These are phyloP conservation scores for Amanita exitialis DNA, from an alignment of 768 basidiomycete species.

Conservation along the genomic window DNA sequence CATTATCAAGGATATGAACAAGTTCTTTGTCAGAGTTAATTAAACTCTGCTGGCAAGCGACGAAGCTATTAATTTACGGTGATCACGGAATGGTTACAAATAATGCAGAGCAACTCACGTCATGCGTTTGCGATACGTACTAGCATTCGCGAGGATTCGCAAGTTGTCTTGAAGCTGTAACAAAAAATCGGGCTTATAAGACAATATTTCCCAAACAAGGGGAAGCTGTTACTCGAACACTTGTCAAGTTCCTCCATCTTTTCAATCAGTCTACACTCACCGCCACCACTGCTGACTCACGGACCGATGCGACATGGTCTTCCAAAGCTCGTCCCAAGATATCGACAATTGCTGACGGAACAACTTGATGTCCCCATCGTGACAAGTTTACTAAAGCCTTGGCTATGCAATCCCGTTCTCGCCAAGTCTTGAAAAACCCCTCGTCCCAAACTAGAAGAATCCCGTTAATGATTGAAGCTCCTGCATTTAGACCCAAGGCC, in stretches of 20 bases:
- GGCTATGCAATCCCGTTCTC: slow-evolving; percentile 66
- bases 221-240: slow-evolving; percentile 30
- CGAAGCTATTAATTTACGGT: slow-evolving; percentile 38
- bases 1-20: slow-evolving; percentile 29
- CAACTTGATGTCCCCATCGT: slow-evolving; percentile 26
- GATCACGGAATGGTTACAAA: neutral
- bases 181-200: slow-evolving; percentile 22
- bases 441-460: slow-evolving; percentile 48
- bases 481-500: slow-evolving; percentile 39
- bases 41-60: slow-evolving; percentile 64
- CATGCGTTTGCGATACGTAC: slow-evolving; percentile 51
- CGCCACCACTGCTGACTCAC: slow-evolving; percentile 59
- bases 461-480: slow-evolving; percentile 32
- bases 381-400: slow-evolving; percentile 43
- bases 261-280: slow-evolving; percentile 32
- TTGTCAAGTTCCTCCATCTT: neutral
- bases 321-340: slow-evolving; percentile 55
- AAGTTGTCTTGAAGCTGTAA: slow-evolving; percentile 31
- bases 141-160: slow-evolving; percentile 31
- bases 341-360: slow-evolving; percentile 35
- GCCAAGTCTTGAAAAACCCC: slow-evolving; percentile 58
- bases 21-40: slow-evolving; percentile 20
- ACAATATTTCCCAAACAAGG: slow-evolving; percentile 29
- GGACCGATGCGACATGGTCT: slow-evolving; percentile 77
- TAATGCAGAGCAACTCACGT: slow-evolving; percentile 39